Percentiles rank a stretch among this genome's conserved stretches.
These are phyloP conservation scores for Coemansia sp. DNA, from an alignment of 192 early-diverging fungal genomes.

Conservation along the genomic window DNA sequence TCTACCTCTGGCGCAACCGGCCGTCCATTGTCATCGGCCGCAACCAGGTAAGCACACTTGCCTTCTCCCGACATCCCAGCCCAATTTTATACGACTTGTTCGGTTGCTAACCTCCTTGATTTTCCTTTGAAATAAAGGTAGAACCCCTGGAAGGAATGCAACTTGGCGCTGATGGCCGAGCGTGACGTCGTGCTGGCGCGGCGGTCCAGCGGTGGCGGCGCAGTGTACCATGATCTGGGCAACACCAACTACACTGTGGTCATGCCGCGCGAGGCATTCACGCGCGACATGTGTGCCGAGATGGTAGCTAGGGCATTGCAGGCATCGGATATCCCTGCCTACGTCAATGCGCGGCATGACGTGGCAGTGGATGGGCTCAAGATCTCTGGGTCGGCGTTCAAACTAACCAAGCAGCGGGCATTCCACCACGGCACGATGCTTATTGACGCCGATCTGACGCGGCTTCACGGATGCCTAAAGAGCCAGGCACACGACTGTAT, in stretches of 20 bases:
- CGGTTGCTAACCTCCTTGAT: conserved; percentile 4
- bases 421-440: conserved; percentile 99
- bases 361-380: conserved; percentile 84
- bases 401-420: conserved; percentile 76
- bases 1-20: conserved; percentile 89
- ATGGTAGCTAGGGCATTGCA: conserved; percentile 77
- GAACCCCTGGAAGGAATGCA: conserved; percentile 97
- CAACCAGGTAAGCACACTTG: conserved; percentile 72
- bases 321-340: conserved; percentile 74
- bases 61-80: not conserved
- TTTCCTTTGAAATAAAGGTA: conserved; percentile 22
- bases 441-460: conserved; percentile 80
- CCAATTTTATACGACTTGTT: not conserved
- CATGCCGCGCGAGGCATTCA: conserved; percentile 86
- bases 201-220: conserved; percentile 88
- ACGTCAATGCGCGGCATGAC: conserved; percentile 87
- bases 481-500: conserved; percentile 60
- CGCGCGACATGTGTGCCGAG: conserved; percentile 72
- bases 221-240: conserved; percentile 95
- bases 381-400: conserved; percentile 94
- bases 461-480: conserved; percentile 59
- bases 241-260: conserved; percentile 95
- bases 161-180: conserved; percentile 68
- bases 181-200: conserved; percentile 81
- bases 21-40: conserved; percentile 90